Base-by-base conservation (phyloP, 495 filamentous ascomycete genomes). In the Sporormia fimetaria region DNA sequence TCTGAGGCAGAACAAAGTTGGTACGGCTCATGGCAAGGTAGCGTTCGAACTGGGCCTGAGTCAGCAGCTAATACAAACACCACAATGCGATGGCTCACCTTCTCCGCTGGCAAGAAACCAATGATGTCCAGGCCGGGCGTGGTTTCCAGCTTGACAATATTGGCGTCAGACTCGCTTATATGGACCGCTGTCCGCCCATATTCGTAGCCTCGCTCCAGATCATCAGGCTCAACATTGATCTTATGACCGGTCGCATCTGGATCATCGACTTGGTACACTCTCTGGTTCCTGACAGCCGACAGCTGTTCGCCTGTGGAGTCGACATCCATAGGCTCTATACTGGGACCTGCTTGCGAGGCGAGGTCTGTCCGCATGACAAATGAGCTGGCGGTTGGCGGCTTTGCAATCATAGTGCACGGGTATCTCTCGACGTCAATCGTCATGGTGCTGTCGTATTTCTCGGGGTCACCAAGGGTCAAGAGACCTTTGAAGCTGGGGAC, bases 101-200 rank as follows among this genome's bases (percentile, higher is more conserved):
- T 80, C 35, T 80, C 72, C 39, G 63, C 71, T 2, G 74, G 74
- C 21, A 96, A 65, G 49, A 99, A 99, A 2, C 92, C 92, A 40
- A 96, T 66, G 17, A 96, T 75, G 2, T 83, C 79, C 43, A 95
- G 69, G 8, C 71, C 66, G 16, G 81, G 71, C 22, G 63, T 67
- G 0, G 87, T 92, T 49, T 92, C 79, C 21, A 94, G 65, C 36
- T 76, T 83, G 2, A 82, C 87, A 35, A 94, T 70, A 33, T 83
- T 79, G 47, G 80, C 68, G 44, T 99, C 92, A 1, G 79, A 78
- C 46, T 82, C 78, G 49, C 72, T 81, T 51, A 99, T 93, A 47
- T 80, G 79, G 1, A 96, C 87, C 0, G 83, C 84, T 0, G 88
- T 94, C 26, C 84, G 72, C 37, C 92, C 92, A 60, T 96, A 99